Conservation (phyloP, 2,329 filamentous ascomycete species). For the Colletotrichum aenigma region DNA sequence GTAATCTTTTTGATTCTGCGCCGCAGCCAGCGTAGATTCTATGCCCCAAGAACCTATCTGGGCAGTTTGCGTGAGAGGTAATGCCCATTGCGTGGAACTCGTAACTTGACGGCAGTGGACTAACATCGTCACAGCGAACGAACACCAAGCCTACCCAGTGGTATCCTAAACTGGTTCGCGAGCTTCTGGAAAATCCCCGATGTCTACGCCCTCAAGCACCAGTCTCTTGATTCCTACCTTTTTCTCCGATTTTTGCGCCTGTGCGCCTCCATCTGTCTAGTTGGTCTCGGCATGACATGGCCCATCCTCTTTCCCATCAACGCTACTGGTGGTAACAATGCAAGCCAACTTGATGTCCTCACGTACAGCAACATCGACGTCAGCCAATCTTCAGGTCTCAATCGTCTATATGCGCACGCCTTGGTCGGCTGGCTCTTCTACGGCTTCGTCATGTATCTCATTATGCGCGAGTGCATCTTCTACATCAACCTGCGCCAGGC, state of each 20-base stretch:
- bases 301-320: slow-evolving; percentile 88
- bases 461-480: slow-evolving; percentile 87
- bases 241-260: slow-evolving; percentile 86
- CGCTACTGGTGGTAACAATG: slow-evolving; percentile 73
- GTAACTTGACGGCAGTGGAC: no score
- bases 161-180: slow-evolving; percentile 66
- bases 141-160: slow-evolving; percentile 58
- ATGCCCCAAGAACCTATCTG: slow-evolving; percentile 55
- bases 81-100: neutral
- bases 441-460: slow-evolving; percentile 85
- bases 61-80: slow-evolving; percentile 48
- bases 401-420: slow-evolving; percentile 82
- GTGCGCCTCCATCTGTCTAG: slow-evolving; percentile 75
- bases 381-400: slow-evolving; percentile 52
- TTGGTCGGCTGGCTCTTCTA: slow-evolving; percentile 83
- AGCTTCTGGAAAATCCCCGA: slow-evolving; percentile 70
- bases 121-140: slow-evolving; percentile 48
- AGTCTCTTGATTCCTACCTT: slow-evolving; percentile 85
- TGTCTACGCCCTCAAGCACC: slow-evolving; percentile 79
- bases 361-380: slow-evolving; percentile 76
- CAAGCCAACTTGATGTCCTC: slow-evolving; percentile 75
- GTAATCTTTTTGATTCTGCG: slow-evolving; percentile 49
- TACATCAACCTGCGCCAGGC: slow-evolving; percentile 94
- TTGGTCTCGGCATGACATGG: slow-evolving; percentile 85
- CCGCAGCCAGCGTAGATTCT: slow-evolving; percentile 49